Base-by-base conservation (phyloP, 1,139 yeast species). In the Eremothecium gossypii region DNA sequence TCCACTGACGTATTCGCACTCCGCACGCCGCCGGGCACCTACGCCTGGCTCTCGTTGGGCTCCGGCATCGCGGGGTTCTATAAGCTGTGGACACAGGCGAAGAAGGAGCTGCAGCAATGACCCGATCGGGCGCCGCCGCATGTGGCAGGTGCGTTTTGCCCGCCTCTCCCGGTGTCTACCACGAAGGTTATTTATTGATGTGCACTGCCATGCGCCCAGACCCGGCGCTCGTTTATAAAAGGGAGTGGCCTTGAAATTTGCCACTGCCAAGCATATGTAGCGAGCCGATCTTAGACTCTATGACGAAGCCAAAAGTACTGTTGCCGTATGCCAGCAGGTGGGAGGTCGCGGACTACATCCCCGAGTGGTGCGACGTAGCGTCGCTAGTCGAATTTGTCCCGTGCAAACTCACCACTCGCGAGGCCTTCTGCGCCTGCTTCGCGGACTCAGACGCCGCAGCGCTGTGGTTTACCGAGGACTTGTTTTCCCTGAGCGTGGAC, bases 401-500 rank as follows among this genome's bases (percentile, higher is more conserved):
- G 13, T 52, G 58, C 40, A 47, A 51, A 33, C 47, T 63, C 27
- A 44, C 53, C 3, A 50, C 54, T 2, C 41, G 44, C 2, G 57
- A 52, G 8, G 51, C 43, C 20, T 56, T 64, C 28, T 41, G 45
- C 27, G 31, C 62, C 54, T 54, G 49, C 33, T 42, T 64, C 20
- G 34, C 40, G 7, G 44, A 30, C 41, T 50, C 51, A n/a, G 66
- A 72, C 42, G 62, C 79, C 27, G 66, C 66, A 28, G 86, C 79
- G 6, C 69, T 81, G 27, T 81, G 80, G 67, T 77, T 75, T 2
- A 78, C 82, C 0, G 83, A 84, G 74, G 67, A 70, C 34, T 79
- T 83, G 1, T 71, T 79, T 46, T 54, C 57, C 1, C 58, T 62
- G 2, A 46, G 76, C 8, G 82, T 80, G 2, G 79, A 78, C 0